Percentiles rank a stretch among this genome's conserved stretches.
These are phyloP conservation scores for Escovopsis weberi DNA, from an alignment of 2,329 filamentous ascomycete genomes.

Conservation along the genomic window DNA sequence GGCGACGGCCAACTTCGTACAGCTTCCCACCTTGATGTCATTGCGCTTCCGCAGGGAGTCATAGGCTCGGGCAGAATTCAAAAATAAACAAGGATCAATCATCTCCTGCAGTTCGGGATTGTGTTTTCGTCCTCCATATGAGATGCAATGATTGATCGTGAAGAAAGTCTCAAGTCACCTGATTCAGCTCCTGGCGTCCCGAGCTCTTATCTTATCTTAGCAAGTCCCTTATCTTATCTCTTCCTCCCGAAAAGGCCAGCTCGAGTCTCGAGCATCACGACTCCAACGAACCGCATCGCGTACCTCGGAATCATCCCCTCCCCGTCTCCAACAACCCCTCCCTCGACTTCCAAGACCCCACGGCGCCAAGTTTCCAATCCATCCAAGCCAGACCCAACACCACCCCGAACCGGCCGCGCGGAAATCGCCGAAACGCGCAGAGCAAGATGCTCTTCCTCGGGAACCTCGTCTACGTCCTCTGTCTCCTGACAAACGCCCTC, in stretches of 20 bases:
- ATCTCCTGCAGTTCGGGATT: no score
- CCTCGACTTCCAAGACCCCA: no score
- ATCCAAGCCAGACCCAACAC: background rate
- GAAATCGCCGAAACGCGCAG: background rate
- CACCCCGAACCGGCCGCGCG: background rate
- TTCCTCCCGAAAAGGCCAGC: slow-evolving; percentile 1
- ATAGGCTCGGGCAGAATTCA: no score
- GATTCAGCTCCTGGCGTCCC: no score
- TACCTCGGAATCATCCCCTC: background rate
- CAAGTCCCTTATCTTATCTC: no score
- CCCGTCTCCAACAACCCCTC: no score
- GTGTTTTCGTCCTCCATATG: no score
- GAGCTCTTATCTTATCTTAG: no score
- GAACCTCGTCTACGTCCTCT: slow-evolving; percentile 60
- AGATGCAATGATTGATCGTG: no score
- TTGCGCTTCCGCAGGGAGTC: slow-evolving; percentile 6
- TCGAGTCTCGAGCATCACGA: background rate
- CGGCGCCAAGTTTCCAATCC: background rate
- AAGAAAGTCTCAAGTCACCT: no score
- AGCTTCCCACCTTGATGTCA: slow-evolving; percentile 19
- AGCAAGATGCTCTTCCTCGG: slow-evolving; percentile 51
- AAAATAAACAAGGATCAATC: background rate
- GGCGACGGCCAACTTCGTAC: slow-evolving; percentile 23
- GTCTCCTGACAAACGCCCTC: slow-evolving; percentile 87
- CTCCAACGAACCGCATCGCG: background rate